These are phyloP conservation scores for Calonectria leucothoes DNA, from an alignment of 2,329 filamentous ascomycete genomes.

Conservation along the genomic window DNA sequence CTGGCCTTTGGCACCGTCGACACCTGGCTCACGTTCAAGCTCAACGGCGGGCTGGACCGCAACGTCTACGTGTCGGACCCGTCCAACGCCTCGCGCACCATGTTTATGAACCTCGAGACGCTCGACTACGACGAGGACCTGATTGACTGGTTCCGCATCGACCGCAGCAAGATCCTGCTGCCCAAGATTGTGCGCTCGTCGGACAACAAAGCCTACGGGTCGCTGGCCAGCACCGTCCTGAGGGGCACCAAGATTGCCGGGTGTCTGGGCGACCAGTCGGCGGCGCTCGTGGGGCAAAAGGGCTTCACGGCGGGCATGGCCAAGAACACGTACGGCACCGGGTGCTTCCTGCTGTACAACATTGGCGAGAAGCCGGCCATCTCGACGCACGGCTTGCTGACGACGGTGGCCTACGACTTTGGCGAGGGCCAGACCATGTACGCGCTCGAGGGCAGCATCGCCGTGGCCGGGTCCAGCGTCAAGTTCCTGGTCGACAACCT, in stretches of 20 bases:
- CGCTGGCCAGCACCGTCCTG: slow-evolving; percentile 69
- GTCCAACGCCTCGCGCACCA: slow-evolving; percentile 80
- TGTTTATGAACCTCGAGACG: slow-evolving; percentile 87
- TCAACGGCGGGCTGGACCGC: slow-evolving; percentile 76
- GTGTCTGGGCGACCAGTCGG: slow-evolving; percentile 84
- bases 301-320: slow-evolving; percentile 80
- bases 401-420: slow-evolving; percentile 83
- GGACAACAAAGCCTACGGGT: slow-evolving; percentile 75
- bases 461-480: slow-evolving; percentile 80
- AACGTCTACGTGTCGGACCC: slow-evolving; percentile 81
- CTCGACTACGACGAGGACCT: slow-evolving; percentile 80
- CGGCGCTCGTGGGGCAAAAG: slow-evolving; percentile 83
- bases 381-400: slow-evolving; percentile 80
- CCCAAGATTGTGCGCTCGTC: slow-evolving; percentile 84
- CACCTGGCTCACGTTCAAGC: slow-evolving; percentile 82
- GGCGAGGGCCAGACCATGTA: slow-evolving; percentile 75
- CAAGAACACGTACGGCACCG: slow-evolving; percentile 90
- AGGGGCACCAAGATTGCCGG: slow-evolving; percentile 79
- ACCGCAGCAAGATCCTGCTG: slow-evolving; percentile 75
- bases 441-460: slow-evolving; percentile 81
- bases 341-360: slow-evolving; percentile 87
- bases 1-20: slow-evolving; percentile 86
- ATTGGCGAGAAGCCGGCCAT: slow-evolving; percentile 83
- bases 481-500: slow-evolving; percentile 74
- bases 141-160: slow-evolving; percentile 80